Base-by-base conservation (phyloP, 169 alveolate species). In the Fabrea salina region DNA sequence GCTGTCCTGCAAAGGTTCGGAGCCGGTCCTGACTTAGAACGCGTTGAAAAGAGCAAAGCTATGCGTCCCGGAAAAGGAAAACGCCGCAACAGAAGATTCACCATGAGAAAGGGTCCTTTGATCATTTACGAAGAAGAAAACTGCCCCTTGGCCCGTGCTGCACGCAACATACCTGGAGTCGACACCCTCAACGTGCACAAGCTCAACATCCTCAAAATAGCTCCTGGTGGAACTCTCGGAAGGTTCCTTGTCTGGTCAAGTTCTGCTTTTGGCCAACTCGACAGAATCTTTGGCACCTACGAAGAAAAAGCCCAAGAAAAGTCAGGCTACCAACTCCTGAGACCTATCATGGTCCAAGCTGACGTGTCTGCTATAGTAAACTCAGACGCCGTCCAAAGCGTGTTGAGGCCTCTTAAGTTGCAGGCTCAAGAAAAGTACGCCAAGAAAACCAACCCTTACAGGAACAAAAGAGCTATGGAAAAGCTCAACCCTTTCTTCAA, bases 161-260 rank as follows among this genome's bases (percentile, higher is more conserved):
- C 97, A 89, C 97, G 99, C 89, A 98, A 98, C 93, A 94, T 98
- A 79, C 98, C 99, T 49, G 99, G 99, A 49, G 99, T 98, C 61
- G 99, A 97, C 51, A 93, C 96, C 39, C 90, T 97, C 92, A 85
- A 91, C 53, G 99, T 98, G 27, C 98, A 96, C 83, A 95, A 98
- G 82, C 89, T 98, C 59, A 98, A 97, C 89, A 93, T 98, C 80
- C 95, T 98, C 80, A 95, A 95, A 91, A 94, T 98, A 80, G 99
- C 99, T 64, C 99, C 99, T 22, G 99, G 99, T 61, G 99, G 99
- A 66, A 91, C 97, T 68, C 89, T 98, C 67, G 99, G 99, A 72
- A 96, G 99, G 84, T 91, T 98, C 85, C 85, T 96, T 61, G 88
- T 98, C 91, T 98, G 97, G 98, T 96, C 99, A 53, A 95, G 95